Percentiles rank a stretch among this genome's conserved stretches.
Evolutionary conservation across 139 green algal genomes (phyloP).

Genomic region (Eudorina sp.): DNA sequence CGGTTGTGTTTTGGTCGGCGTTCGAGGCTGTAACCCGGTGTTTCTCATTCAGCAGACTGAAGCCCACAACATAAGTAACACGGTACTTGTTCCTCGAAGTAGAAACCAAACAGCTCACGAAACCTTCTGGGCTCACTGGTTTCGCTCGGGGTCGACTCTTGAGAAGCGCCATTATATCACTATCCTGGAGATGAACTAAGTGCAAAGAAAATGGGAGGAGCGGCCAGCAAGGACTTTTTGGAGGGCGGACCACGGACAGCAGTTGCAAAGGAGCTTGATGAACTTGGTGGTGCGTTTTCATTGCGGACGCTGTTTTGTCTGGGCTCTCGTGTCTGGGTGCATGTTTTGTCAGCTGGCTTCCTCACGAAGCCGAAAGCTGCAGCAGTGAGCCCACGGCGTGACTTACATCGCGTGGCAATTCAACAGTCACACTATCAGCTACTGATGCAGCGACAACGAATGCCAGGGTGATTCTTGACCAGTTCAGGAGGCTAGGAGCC

Average conservation of each 20-base stretch:
- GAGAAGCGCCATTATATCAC: not conserved
- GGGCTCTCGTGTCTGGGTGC: not conserved
- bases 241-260: not conserved
- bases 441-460: too few relatives aligned
- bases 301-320: not conserved
- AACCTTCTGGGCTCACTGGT: not conserved
- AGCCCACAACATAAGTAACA: too few relatives aligned
- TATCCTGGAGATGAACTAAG: not conserved
- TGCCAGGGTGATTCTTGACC: too few relatives aligned
- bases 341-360: not conserved
- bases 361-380: not conserved
- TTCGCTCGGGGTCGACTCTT: not conserved
- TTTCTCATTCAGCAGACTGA: too few relatives aligned
- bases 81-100: slow-evolving; percentile 1
- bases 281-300: slow-evolving; percentile 15
- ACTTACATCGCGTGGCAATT: not conserved
- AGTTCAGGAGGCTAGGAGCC: too few relatives aligned
- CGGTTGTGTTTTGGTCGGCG: too few relatives aligned
- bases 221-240: slow-evolving; percentile 32
- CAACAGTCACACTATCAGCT: not conserved
- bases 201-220: slow-evolving; percentile 18
- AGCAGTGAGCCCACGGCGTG: not conserved
- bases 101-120: not conserved
- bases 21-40: too few relatives aligned
- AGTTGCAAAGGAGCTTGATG: slow-evolving; percentile 26